Base-by-base conservation (phyloP, 805 yeast genomes). In the Priceomyces fermenticarens region DNA sequence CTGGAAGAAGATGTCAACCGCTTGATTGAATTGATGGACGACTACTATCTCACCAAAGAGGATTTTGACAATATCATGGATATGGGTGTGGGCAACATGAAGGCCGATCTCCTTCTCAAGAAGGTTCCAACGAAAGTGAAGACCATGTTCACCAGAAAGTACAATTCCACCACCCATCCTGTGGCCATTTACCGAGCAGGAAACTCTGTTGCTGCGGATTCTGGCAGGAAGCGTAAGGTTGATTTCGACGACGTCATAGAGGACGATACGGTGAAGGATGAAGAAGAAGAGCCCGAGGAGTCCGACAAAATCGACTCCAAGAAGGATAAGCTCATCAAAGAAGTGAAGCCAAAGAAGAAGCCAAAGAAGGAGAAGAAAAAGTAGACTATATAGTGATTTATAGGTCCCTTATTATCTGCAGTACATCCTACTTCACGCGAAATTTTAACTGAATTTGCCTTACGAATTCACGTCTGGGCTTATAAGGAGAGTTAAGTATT, bases 61-160 rank as follows among this genome's bases (percentile, higher is more conserved):
- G 98, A 93, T 61, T 91, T 95, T 90, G 98, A 91, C 55, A 75
- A 75, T 15, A 67, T 93, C 9, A 72, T 88, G 76, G 97, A 90
- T 47, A 78, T 90, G 46, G 84, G 88, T 12, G 82, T 89, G 10
- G 96, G 96, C 0, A 36, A 40, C 12, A 30, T 44, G n/a, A 59
- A 60, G 26, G 64, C 71, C 41, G 78, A 75, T 5, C 53, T 58
- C 0, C 48, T 66, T 9, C 49, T 75, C 41, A 87, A 87, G 61
- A 75, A 77, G 52, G 73, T 91, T 3, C 80, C 91, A 8, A 77
- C 96, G 1, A 73, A 81, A n/a, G 80, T 80, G 11, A 95, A 93
- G 59, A 70, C 91, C 4, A 85, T 87, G 6, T 88, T 93, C 62
- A 93, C 99, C 0, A 73, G 96, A 49, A 80, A 75, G 47, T 93